These are phyloP conservation scores for Boletus sp. DNA, from an alignment of 768 basidiomycete species.

Conservation along the genomic window DNA sequence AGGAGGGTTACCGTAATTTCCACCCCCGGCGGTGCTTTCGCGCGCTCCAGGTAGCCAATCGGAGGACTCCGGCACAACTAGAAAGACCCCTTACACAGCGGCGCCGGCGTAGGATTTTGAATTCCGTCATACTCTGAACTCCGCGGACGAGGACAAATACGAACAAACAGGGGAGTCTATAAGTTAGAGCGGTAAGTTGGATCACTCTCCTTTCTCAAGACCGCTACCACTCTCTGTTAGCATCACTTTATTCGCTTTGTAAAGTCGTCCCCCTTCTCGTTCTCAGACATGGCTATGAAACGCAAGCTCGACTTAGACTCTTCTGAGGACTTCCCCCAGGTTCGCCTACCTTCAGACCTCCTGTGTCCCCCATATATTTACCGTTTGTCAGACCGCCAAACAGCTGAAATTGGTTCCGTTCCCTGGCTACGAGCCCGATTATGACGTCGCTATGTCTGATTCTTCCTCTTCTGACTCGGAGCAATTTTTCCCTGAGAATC, in stretches of 20 bases:
- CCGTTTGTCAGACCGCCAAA: constrained; percentile 49
- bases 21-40: constrained; percentile 1
- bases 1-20: constrained; percentile 7
- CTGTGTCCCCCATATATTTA: constrained; percentile 16
- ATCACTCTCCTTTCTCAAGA: constrained; percentile 26
- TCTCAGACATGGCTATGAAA: constrained; percentile 61
- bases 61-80: constrained; percentile 21
- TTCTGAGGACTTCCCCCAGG: constrained; percentile 51
- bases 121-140: constrained; percentile 17
- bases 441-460: constrained; percentile 70
- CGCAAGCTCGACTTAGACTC: constrained; percentile 67
- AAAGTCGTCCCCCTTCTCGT: constrained; percentile 7
- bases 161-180: constrained; percentile 27
- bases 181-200: constrained; percentile 30
- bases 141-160: constrained; percentile 30
- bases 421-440: constrained; percentile 60
- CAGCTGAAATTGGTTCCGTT: constrained; percentile 76
- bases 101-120: constrained; percentile 9
- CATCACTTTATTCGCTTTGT: constrained; percentile 1
- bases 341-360: constrained; percentile 29
- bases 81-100: neutral
- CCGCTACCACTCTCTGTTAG: constrained; percentile 8
- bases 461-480: constrained; percentile 54
- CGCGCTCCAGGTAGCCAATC: constrained; percentile 23
- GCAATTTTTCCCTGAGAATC: constrained; percentile 48